Base-by-base conservation (phyloP, 2,329 filamentous ascomycete species). In the Calonectria montana region DNA sequence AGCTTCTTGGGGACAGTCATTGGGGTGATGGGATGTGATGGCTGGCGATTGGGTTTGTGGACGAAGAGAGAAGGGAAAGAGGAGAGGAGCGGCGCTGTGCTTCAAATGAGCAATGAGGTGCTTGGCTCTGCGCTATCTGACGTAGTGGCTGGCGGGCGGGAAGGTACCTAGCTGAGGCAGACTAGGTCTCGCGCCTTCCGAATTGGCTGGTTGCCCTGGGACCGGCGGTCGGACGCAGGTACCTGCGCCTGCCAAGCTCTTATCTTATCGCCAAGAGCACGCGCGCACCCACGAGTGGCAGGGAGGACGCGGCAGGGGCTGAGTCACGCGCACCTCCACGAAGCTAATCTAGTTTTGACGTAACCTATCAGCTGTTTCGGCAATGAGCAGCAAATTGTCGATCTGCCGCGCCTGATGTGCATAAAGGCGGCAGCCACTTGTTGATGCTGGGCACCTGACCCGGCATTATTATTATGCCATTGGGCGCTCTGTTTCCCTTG, bases 1-100 rank as follows among this genome's bases (percentile, higher is more conserved):
- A 79, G 63, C 12, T 77, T 70, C 73, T 78, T 79, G 65, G 75
- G 65, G 50, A 70, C 72, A 41, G 77, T 73, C 77, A 79, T 79
- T 55, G 72, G 23, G 27, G 43, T 15, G 35, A 41, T 23, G 41
- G 12, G 23, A 45, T 25, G 43, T 41, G 23, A 39, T 27, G 13
- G 31, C 8, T 21, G 21, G 5, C n/a, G 61, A 61, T 35, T 25
- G 29, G 18, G 23, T 23, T 27, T 37, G 48, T 53, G 23, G 21
- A 50, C 45, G 41, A 61, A 37, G 12, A 50, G 35, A 35, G 39
- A 57, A 57, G 29, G 31, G 72, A 45, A 71, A 45, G 65, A 67
- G 27, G 31, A 25, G 67, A 45, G n/a, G 63, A 65, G 27, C 13
- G 35, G 41, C n/a, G 23, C 64, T 62, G 63, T 62, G 67, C 63